Evolutionary conservation across 805 yeast species (phyloP).

Genomic region (Komagataella populi): DNA sequence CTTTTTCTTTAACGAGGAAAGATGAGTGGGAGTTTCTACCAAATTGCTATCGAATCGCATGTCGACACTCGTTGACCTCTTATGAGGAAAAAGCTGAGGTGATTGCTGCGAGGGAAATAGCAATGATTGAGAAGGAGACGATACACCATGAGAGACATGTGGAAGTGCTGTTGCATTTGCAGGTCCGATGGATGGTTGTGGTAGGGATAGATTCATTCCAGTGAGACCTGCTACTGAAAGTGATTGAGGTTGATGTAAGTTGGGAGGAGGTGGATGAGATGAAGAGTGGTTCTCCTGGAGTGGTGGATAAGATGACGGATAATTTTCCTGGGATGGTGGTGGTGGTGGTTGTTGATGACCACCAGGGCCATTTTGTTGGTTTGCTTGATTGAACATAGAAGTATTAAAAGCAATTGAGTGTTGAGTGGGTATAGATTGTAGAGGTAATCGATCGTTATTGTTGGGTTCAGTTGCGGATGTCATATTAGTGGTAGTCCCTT

Average conservation of each 20-base stretch:
- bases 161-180: not conserved
- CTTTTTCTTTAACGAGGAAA: not conserved
- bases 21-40: not conserved
- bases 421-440: not conserved
- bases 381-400: slow-evolving; percentile 1
- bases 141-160: slow-evolving; percentile 4
- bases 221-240: slow-evolving; percentile 4
- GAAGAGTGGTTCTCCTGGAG: not conserved
- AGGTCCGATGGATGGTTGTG: slow-evolving; percentile 4
- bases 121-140: slow-evolving; percentile 8
- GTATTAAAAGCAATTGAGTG: not conserved
- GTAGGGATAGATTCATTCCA: not conserved
- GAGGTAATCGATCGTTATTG: slow-evolving; percentile 3
- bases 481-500: slow-evolving; percentile 2
- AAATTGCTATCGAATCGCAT: not conserved
- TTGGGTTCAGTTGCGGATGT: not conserved
- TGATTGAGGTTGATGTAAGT: slow-evolving; percentile 4
- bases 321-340: slow-evolving; percentile 4
- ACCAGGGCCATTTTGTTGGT: not conserved
- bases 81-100: not conserved
- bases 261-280: slow-evolving; percentile 5
- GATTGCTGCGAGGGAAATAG: not conserved
- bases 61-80: not conserved
- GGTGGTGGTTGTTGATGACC: slow-evolving; percentile 3
- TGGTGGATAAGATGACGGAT: slow-evolving; percentile 6